Conservation (phyloP, 2,329 filamentous ascomycete species). For the Epichloe bromicola region DNA sequence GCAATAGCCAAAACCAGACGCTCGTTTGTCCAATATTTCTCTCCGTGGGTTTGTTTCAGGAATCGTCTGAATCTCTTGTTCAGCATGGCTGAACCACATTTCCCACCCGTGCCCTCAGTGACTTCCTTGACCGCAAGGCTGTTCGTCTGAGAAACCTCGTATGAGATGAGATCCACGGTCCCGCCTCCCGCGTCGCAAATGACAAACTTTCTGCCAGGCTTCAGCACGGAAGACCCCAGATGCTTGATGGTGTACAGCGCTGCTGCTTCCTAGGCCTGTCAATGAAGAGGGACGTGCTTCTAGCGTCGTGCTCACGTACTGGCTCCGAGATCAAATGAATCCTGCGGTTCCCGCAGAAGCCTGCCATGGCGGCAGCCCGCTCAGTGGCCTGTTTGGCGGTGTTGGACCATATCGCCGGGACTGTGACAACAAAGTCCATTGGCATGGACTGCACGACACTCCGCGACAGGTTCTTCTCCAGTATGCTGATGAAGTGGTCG, state of each 20-base stretch:
- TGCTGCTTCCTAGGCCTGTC: conserved; percentile 29
- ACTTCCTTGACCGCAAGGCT: conserved; percentile 35
- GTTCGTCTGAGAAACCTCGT: conserved; percentile 30
- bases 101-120: conserved; percentile 33
- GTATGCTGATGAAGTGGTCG: conserved; percentile 31
- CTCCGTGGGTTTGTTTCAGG: conserved; percentile 28
- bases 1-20: conserved; percentile 27
- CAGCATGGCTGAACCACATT: conserved; percentile 36
- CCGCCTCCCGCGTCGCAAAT: conserved; percentile 42
- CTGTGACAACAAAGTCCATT: conserved; percentile 42
- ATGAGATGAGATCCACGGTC: conserved; percentile 41
- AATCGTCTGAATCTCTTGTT: conserved; percentile 34
- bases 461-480: conserved; percentile 29
- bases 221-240: conserved; percentile 26
- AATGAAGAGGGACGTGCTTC: background rate
- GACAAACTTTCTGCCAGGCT: conserved; percentile 34
- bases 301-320: conserved; percentile 11
- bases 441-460: conserved; percentile 29
- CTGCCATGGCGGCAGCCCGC: conserved; percentile 24
- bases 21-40: conserved; percentile 29
- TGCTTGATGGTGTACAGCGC: conserved; percentile 35
- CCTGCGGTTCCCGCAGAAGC: conserved; percentile 26
- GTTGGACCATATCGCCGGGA: conserved; percentile 47
- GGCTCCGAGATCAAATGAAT: conserved; percentile 38
- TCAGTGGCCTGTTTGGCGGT: conserved; percentile 37